Percentiles rank a stretch among this genome's conserved stretches.
These are phyloP conservation scores for Cercospora sp. DNA, from an alignment of 2,329 filamentous ascomycete species.

Conservation along the genomic window DNA sequence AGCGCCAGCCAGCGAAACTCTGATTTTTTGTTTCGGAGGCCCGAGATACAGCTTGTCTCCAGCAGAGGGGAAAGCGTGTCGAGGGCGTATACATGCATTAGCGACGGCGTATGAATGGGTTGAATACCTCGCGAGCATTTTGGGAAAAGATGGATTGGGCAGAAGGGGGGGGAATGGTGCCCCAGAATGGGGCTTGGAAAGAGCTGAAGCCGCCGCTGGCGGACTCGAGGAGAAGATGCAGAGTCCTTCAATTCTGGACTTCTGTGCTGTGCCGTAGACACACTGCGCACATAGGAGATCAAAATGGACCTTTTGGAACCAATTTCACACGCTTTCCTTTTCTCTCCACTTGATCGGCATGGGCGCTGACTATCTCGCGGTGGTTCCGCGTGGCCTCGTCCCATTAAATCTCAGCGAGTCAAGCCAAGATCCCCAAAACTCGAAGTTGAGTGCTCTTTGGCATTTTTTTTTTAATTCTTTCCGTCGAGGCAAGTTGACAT, in stretches of 20 bases:
- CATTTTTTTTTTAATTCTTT: neutral
- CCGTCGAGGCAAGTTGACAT: neutral
- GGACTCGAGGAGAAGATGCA: neutral
- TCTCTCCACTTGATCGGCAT: neutral
- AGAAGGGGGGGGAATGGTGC: neutral
- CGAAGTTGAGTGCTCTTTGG: neutral
- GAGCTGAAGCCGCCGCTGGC: too few relatives aligned
- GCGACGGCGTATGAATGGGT: neutral
- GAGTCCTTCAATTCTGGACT: neutral
- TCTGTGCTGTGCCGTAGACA: neutral
- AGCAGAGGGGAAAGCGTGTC: neutral
- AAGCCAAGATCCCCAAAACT: neutral
- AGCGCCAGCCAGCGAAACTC: conserved; percentile 18
- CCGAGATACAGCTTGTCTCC: neutral
- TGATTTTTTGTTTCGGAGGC: conserved; percentile 8
- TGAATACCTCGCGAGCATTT: neutral
- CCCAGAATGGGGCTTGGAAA: neutral
- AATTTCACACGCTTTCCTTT: neutral
- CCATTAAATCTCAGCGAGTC: neutral
- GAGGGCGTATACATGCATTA: neutral
- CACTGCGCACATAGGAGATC: neutral
- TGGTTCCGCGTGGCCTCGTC: neutral
- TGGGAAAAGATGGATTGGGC: neutral
- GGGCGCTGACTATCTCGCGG: neutral
- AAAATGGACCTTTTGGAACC: neutral